Evolutionary conservation across 2,329 filamentous ascomycete genomes (phyloP), one percentile per base, ranked within the genome.

Genomic region (Pleochaeta shiraiana): DNA sequence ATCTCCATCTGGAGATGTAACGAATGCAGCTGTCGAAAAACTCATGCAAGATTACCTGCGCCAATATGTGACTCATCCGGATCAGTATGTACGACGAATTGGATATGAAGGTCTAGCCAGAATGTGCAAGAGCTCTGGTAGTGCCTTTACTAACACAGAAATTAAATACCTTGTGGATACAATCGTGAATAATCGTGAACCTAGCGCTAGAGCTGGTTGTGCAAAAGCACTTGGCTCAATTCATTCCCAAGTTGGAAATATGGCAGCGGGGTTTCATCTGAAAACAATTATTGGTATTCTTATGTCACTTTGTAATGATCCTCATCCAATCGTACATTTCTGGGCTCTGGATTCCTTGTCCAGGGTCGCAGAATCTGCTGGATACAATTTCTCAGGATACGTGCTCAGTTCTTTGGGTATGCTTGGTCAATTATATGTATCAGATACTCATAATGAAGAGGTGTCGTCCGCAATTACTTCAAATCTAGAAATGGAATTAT

Each of bases 211-310:
- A 73, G 91, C 95, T 55, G 93, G 93, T 12, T 98, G 92, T 74
- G 93, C 95, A 19, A 89, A 95, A 78, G 90, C 93, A 14, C 77
- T 98, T 33, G 93, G 93, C 9, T 88, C 87, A 65, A 97, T 98
- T 63, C 91, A 98, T 75, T 88, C 90, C 21, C 90, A 95, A 73
- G 88, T 98, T 37, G 95, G 93, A 65, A 92, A 93, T 65, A 97
- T 98, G 91, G 93, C 93, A 64, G 93, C 93, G 64, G 90, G 91
- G 3, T 90, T 93, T 70, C 93, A 98, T 73, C 79, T 98, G 63
- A 97, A 97, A 77, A 96, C 90, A 1, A 96, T 98, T 62, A 81
- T 96, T n/a, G 88, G 92, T 21, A 95, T 98, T 45, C 77, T 98
- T n/a, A 95, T 97, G 87, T 97, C 93, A 7, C 80, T 98, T 11